These are phyloP conservation scores for Vitis hybrid DNA, from an alignment of 177 flowering plant species.

Conservation along the genomic window DNA sequence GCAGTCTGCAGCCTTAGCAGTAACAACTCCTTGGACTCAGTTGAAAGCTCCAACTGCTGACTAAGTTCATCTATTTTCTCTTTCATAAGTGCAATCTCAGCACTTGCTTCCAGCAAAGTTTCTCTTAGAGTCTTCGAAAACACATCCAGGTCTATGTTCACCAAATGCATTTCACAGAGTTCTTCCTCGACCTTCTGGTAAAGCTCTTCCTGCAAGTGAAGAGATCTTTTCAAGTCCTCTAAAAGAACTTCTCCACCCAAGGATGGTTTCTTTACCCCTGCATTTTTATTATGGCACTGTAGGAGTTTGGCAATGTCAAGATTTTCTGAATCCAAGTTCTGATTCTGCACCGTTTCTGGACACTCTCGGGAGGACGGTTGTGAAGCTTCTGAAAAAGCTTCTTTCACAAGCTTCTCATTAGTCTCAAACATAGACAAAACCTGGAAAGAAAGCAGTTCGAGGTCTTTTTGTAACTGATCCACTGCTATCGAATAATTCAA, in stretches of 20 bases:
- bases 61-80: conserved; percentile 38
- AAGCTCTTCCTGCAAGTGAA: conserved; percentile 61
- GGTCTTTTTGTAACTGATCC: conserved; percentile 83
- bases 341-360: conserved; percentile 18
- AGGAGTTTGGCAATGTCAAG: conserved; percentile 18
- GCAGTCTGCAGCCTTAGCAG: conserved; percentile 57
- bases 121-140: conserved; percentile 54
- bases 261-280: conserved; percentile 30
- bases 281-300: conserved; percentile 28
- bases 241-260: conserved; percentile 44
- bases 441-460: conserved; percentile 86
- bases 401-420: conserved; percentile 72
- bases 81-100: conserved; percentile 38
- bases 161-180: conserved; percentile 50
- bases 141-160: conserved; percentile 57
- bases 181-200: conserved; percentile 69
- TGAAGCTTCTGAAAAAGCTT: conserved; percentile 64
- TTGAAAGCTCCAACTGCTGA: conserved; percentile 51
- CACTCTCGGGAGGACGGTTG: conserved; percentile 29
- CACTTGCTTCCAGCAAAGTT: conserved; percentile 51
- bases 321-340: conserved; percentile 18
- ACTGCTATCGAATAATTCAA: conserved; percentile 85
- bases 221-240: conserved; percentile 53
- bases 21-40: conserved; percentile 49
- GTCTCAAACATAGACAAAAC: conserved; percentile 88